These are phyloP conservation scores for Phaeosphaeriaceae sp. DNA, from an alignment of 2,329 filamentous ascomycete species.

Conservation along the genomic window DNA sequence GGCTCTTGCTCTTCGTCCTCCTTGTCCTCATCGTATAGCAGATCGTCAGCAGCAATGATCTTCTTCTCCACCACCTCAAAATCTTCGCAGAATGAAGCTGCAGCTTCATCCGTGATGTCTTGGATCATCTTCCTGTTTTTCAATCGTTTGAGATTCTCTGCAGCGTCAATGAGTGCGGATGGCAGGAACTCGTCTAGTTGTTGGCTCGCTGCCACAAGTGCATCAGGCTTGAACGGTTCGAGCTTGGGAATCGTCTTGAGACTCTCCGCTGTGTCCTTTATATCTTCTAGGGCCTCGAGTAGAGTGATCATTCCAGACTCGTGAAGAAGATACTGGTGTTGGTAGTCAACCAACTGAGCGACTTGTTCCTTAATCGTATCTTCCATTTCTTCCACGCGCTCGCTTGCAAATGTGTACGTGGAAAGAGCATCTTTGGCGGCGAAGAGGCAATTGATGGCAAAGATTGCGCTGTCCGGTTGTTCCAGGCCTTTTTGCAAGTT, in stretches of 20 bases:
- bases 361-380: conserved; percentile 63
- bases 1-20: conserved; percentile 48
- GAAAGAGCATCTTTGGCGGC: conserved; percentile 64
- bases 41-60: conserved; percentile 66
- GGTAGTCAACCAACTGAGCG: conserved; percentile 67
- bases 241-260: conserved; percentile 63
- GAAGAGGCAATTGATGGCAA: conserved; percentile 74
- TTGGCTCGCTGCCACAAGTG: conserved; percentile 73
- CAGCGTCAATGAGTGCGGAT: conserved; percentile 89
- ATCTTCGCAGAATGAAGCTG: conserved; percentile 81
- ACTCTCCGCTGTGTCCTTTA: conserved; percentile 55
- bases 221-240: conserved; percentile 64
- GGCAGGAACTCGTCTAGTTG: conserved; percentile 89
- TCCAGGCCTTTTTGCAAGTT: conserved; percentile 69
- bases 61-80: conserved; percentile 75
- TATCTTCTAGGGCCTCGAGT: conserved; percentile 62
- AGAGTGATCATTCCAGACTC: conserved; percentile 76
- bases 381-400: conserved; percentile 63
- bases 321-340: conserved; percentile 75
- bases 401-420: conserved; percentile 69
- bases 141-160: conserved; percentile 78
- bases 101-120: conserved; percentile 80
- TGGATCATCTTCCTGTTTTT: conserved; percentile 75
- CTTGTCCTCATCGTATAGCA: conserved; percentile 44
- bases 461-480: conserved; percentile 69